These are phyloP conservation scores for Chrysoporthe austroafricana DNA, from an alignment of 2,329 filamentous ascomycete genomes.

Conservation along the genomic window DNA sequence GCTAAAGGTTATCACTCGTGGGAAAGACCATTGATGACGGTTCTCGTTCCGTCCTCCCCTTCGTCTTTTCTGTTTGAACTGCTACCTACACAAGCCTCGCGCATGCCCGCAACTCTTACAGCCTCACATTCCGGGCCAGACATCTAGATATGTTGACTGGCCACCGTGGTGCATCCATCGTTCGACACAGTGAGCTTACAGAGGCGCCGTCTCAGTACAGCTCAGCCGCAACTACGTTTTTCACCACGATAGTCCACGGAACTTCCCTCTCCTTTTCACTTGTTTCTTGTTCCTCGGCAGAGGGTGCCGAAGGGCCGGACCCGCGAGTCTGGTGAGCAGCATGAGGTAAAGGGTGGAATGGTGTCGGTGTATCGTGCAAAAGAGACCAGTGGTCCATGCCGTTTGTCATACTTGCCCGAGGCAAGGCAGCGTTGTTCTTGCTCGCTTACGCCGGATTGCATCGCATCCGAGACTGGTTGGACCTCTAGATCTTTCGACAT, in stretches of 20 bases:
- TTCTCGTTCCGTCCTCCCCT: neutral
- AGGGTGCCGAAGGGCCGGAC: neutral
- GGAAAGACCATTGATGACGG: neutral
- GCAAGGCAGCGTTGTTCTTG: neutral
- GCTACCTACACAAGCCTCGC: neutral
- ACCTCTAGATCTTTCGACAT: neutral
- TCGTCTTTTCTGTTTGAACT: neutral
- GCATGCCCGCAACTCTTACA: neutral
- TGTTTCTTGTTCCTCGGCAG: no score
- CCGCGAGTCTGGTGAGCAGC: neutral
- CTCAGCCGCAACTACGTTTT: neutral
- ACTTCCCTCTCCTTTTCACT: neutral
- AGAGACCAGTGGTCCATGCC: neutral
- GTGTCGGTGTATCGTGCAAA: neutral
- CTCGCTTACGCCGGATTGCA: neutral
- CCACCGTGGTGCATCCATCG: neutral
- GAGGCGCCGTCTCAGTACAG: neutral
- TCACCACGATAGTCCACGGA: neutral
- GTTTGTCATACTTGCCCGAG: no score
- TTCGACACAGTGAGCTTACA: neutral
- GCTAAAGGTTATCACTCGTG: neutral
- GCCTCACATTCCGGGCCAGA: neutral
- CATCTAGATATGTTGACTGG: neutral
- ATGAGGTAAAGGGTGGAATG: neutral
- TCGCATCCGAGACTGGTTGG: neutral